Evolutionary conservation across 345 rosid species (phyloP).

Genomic region (Diplotaxis tenuifolia): DNA sequence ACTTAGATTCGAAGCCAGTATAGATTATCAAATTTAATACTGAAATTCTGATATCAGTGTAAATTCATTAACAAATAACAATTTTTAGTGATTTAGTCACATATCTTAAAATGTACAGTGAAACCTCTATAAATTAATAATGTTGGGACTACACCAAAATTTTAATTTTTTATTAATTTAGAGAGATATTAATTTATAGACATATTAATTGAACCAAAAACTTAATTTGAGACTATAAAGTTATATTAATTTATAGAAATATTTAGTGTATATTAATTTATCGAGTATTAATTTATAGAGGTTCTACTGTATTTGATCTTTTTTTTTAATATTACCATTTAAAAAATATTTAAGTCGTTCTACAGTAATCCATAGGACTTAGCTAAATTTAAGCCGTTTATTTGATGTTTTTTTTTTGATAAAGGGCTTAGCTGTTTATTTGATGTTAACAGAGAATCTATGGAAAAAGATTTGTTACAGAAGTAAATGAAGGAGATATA

Average conservation of each 20-base stretch:
- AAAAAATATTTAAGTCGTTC: background rate
- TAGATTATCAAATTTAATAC: no score
- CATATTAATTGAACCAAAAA: no score
- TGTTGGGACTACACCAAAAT: no score
- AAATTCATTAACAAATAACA: background rate
- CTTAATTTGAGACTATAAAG: no score
- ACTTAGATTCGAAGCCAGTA: no score
- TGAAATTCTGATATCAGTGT: background rate
- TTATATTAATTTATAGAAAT: no score
- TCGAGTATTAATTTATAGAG: no score
- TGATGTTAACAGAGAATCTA: constrained; percentile 26
- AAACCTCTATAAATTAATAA: no score
- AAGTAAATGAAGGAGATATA: background rate
- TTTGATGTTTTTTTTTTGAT: no score
- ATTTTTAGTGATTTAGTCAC: background rate
- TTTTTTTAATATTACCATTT: background rate
- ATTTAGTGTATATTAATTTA: no score
- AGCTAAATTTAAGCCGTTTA: constrained; percentile 22
- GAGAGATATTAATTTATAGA: no score
- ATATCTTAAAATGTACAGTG: background rate
- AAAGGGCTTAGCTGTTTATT: constrained; percentile 2
- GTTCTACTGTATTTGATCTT: background rate
- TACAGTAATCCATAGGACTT: constrained; percentile 9
- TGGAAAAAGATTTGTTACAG: constrained; percentile 31
- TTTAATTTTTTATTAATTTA: no score